Evolutionary conservation across 148 eudicot species (phyloP).

Genomic region (Nyssa sinensis): DNA sequence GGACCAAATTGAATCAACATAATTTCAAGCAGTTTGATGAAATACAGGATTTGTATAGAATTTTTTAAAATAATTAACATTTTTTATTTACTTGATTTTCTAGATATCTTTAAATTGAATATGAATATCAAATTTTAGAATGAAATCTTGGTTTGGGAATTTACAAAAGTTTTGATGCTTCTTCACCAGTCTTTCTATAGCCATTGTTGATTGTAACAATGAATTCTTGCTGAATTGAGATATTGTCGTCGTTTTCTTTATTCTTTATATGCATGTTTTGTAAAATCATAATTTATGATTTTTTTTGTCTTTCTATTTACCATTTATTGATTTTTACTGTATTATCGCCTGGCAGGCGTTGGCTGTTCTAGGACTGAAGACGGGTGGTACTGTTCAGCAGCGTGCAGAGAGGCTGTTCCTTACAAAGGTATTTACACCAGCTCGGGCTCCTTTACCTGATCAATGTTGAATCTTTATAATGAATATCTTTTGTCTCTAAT

Average conservation of each 20-base stretch:
- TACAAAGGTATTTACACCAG: conserved; percentile 59
- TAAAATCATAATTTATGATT: background rate
- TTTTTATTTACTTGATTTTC: too few relatives aligned
- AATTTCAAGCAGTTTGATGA: background rate
- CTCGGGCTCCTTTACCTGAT: background rate
- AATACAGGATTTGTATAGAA: background rate
- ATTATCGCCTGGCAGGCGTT: conserved; percentile 55
- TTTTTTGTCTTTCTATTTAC: background rate
- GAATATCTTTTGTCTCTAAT: background rate
- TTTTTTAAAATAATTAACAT: background rate
- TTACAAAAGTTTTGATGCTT: background rate
- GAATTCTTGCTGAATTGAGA: background rate
- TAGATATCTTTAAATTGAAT: background rate
- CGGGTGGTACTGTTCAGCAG: conserved; percentile 88
- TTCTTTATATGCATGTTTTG: background rate
- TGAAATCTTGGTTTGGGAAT: background rate
- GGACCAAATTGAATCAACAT: background rate
- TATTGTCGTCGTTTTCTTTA: background rate
- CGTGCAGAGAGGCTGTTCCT: conserved; percentile 98
- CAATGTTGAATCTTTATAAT: background rate
- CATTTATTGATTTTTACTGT: background rate
- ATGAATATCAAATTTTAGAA: background rate
- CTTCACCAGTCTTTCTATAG: background rate
- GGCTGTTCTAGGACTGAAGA: conserved; percentile 83
- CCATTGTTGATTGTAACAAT: background rate